A percentile compares a stretch with the other conserved stretches of the same genome.
phyloP scores from a whole-genome alignment of 345 rosid genomes.

The Dipteronia sinensis region DNA sequence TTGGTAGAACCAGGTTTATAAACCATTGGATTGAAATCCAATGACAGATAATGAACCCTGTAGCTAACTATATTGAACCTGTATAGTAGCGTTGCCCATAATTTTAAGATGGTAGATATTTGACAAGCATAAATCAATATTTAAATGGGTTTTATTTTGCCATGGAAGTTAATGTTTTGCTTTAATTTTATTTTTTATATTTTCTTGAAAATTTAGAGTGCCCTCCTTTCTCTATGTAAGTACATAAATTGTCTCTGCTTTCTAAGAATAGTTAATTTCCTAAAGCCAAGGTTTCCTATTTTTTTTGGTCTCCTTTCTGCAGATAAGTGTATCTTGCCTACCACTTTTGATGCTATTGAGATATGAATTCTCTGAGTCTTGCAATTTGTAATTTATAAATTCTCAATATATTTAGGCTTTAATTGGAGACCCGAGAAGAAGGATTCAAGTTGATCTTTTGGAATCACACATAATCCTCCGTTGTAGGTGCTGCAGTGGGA shows the following conservation, averaged over 20 bases:
- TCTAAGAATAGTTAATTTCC: background rate
- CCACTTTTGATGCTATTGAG: slow-evolving; percentile 11
- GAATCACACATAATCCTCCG: slow-evolving; percentile 60
- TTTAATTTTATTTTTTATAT: background rate
- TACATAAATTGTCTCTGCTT: background rate
- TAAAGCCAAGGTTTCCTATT: background rate
- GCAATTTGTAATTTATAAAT: slow-evolving; percentile 1
- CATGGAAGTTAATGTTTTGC: background rate
- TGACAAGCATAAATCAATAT: background rate
- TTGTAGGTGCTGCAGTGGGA: slow-evolving; percentile 72
- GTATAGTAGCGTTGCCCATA: too few species aligned
- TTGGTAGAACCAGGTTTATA: too few species aligned
- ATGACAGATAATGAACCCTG: too few species aligned
- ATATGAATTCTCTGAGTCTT: background rate
- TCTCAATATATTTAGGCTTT: slow-evolving; percentile 56
- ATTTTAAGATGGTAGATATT: background rate
- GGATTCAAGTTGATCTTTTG: slow-evolving; percentile 84
- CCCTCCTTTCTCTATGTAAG: background rate
- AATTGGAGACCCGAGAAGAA: slow-evolving; percentile 86
- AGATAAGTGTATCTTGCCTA: background rate
- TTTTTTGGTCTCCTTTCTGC: background rate
- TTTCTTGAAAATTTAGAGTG: background rate
- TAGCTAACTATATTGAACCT: too few species aligned
- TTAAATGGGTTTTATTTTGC: background rate
- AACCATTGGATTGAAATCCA: too few species aligned